Evolutionary conservation across 2,329 filamentous ascomycete genomes (phyloP), one percentile per base, ranked within the genome.

Genomic region (Monosporascus sp.): DNA sequence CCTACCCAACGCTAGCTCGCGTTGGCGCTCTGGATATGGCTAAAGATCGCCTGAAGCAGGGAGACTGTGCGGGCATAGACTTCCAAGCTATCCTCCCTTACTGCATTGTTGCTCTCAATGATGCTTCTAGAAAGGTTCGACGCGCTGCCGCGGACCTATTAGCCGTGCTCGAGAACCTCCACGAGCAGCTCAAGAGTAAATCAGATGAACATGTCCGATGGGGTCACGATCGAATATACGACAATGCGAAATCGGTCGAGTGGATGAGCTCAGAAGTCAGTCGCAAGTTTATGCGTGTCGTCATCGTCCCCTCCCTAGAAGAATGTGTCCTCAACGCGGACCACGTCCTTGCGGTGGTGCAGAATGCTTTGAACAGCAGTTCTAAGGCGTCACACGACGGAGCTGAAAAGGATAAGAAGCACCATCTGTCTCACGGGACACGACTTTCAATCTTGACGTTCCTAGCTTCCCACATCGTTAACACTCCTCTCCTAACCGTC

Each of bases 1-100:
- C 84, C 1, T 86, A 86, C 64, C 86, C 89, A 7, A 82, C 83
- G 2, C 73, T 88, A 46, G 86, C 85, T 3, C 84, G 89, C 57
- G 78, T 81, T 51, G 80, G 85, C 8, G 89, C 91, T 11, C 71
- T 96, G 48, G 82, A 85, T 41, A 78, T 84, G 64, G 79, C 84
- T 15, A 82, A 84, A 55, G 75, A 75, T 31, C 75, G 78, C 26
- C 68, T 91, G 18, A 80, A 81, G 51, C 69, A 72, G 9, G 70
- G 71, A 15, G 77, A 79, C 54, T 75, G 74, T 51, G 68, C 65
- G 22, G 73, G 74, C 20, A 65, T 81, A 7, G 88, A 96, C 66
- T 78, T 92, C 48, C 93, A 97, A 66, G 81, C 84, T 11, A 68
- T 97, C 18, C 66, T 96, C n/a, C 93, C 93, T 2, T 97, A 96